Evolutionary conservation across 352 stramenopile genomes (phyloP), one percentile per base, ranked within the genome.

Genomic region (Phytophthora fragariae): DNA sequence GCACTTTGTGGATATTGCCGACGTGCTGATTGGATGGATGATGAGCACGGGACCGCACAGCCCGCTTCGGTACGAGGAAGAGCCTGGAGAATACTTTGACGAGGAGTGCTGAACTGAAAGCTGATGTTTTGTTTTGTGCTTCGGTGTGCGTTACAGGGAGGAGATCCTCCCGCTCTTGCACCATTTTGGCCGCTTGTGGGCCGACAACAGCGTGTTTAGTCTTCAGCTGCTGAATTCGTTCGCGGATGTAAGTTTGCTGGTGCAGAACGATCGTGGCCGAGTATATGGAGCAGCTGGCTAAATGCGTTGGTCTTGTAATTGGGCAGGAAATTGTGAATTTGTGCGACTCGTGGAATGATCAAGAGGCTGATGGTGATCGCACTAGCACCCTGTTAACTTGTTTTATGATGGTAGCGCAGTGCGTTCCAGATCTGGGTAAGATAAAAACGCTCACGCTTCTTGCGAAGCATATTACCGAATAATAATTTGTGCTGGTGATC

Each of bases 1-100:
- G 19, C 84, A 92, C 49, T 93, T 93, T 75, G 84, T 93, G 17
- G 84, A 92, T 61, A 80, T 92, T 14, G 86, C 86, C 5, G 84
- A 93, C 29, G 80, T 92, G 17, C 62, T 92, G 8, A 82, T 93
- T 56, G 85, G 81, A 35, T 93, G 86, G 86, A 85, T 82, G 12
- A 90, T 88, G 80, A 89, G 62, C 33, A 72, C 80, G 17, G 74
- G 68, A n/a, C 71, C 79, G 7, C 33, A 62, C 8, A 81, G 63
- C 33, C 57, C 29, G 6, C 71, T 90, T 15, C 67, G 84, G 85
- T 92, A 70, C 15, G 73, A 65, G 17, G 17, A 7, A 12, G 24
- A 29, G 6, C 27, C 50, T 14, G 47, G 29, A 39, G 2, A 29
- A 37, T 37, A 14, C 21, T 57, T 54, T 37, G 24, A 11, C 39